Base-by-base conservation (phyloP, 2,329 filamentous ascomycete genomes). In the Trichoderma lentiforme region DNA sequence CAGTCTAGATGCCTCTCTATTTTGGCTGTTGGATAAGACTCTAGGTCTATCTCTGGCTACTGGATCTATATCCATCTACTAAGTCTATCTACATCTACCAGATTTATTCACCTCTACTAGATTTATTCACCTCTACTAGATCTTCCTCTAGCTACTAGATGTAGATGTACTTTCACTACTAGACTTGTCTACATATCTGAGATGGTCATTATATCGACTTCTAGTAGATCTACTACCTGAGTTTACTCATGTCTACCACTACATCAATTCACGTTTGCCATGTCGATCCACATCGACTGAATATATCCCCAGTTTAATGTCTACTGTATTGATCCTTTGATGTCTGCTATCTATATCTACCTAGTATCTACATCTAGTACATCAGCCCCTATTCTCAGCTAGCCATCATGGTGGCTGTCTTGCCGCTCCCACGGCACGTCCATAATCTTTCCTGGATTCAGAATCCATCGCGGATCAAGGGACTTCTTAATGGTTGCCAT, bases 381-480 rank as follows among this genome's bases (percentile, higher is more conserved):
- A 28, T 21, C 24, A n/a, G 12, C 15, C 15, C n/a, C 1, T 8
- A 21, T 28, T 12, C 8, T 8, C 56, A 58, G 28, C 28, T n/a
- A 21, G 11, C 56, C 57, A 60, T 60, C 57, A 21, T 30, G 32
- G 14, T 14, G 8, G 30, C 26, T 14, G 57, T 62, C 32, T 75
- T 67, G 32, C 75, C 72, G 30, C 77, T 75, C 74, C 80, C 80
- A 79, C n/a, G 85, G 85, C 21, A 89, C 83, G 75, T 97, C 92
- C 81, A 97, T 94, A 74, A 97, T 95, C 84, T 97, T 97, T 1
- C 94, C 94, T 0, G 94, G 94, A 76, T 97, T 97, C 88, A 97
- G 89, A 71, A 97, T 89, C 93, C 94, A 97, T 64, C 90, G 82
- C 1, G 94, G 94, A 83, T 97, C 94, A 61, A 97, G 83, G 11